A percentile compares a stretch with the other conserved stretches of the same genome.
These are phyloP conservation scores for Filosporella fistucella DNA, from an alignment of 495 filamentous ascomycete species.

Conservation along the genomic window DNA sequence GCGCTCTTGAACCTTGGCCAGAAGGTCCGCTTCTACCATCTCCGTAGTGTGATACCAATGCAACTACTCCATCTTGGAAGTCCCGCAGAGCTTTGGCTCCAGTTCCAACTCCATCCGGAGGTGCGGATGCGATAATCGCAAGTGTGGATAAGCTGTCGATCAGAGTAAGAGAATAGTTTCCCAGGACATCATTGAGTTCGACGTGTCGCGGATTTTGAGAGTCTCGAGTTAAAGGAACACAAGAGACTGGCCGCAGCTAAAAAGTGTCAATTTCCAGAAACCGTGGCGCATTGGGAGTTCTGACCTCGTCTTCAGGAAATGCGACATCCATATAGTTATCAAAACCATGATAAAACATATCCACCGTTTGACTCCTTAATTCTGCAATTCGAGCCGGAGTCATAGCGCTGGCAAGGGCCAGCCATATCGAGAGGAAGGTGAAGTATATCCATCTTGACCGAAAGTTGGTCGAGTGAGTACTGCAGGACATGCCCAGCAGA, in stretches of 20 bases:
- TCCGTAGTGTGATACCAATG: conserved; percentile 81
- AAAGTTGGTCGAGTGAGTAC: conserved; percentile 1
- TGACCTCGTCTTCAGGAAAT: conserved; percentile 91
- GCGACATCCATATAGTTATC: conserved; percentile 91
- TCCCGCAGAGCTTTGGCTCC: conserved; percentile 60
- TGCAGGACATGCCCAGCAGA: conserved; percentile 13
- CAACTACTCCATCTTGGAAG: conserved; percentile 76
- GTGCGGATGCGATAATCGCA: conserved; percentile 78
- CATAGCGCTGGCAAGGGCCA: conserved; percentile 41
- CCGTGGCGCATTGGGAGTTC: conserved; percentile 14
- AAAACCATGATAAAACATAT: conserved; percentile 96
- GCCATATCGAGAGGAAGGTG: conserved; percentile 16
- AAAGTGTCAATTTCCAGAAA: conserved; percentile 10
- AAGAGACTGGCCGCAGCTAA: conserved; percentile 79
- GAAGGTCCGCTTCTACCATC: conserved; percentile 68
- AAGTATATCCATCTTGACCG: conserved; percentile 20
- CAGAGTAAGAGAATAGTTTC: conserved; percentile 93
- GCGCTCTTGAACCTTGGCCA: conserved; percentile 66
- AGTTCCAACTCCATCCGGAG: conserved; percentile 38
- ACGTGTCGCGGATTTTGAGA: conserved; percentile 72
- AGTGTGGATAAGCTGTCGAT: conserved; percentile 93
- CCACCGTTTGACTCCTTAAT: conserved; percentile 69
- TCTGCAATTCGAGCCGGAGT: conserved; percentile 41
- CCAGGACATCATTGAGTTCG: conserved; percentile 91
- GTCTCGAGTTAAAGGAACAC: conserved; percentile 78